phyloP scores from a whole-genome alignment of 345 rosid species.

The Clausena lansium region DNA sequence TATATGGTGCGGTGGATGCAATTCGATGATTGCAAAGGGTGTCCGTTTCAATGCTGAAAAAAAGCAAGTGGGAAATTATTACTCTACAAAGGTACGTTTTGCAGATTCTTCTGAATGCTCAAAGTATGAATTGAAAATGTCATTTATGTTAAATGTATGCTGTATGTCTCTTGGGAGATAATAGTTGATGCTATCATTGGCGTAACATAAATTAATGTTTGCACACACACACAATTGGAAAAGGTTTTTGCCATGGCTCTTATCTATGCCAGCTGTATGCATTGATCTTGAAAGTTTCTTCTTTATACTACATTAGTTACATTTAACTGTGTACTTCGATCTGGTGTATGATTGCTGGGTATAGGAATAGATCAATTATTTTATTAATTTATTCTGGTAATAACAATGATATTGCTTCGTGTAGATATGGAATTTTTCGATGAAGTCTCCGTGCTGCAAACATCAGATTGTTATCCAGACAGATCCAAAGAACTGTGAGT shows the following conservation, averaged over 20 bases:
- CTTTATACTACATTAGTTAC: neutral
- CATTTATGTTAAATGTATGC: neutral
- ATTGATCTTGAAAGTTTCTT: neutral
- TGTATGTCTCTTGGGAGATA: neutral
- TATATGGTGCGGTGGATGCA: conserved; percentile 98
- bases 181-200: neutral
- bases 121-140: neutral
- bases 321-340: neutral
- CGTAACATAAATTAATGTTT: neutral
- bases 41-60: conserved; percentile 96
- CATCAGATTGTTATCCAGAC: conserved; percentile 92
- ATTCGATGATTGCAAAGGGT: conserved; percentile 94
- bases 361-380: neutral
- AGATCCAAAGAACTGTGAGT: conserved; percentile 94
- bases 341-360: neutral
- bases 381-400: conserved; percentile 5
- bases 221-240: neutral
- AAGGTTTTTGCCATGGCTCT: neutral
- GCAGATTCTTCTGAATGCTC: neutral
- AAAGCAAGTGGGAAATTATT: conserved; percentile 97
- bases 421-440: conserved; percentile 96
- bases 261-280: neutral
- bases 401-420: conserved; percentile 13
- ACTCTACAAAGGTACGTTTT: conserved; percentile 80
- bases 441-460: conserved; percentile 96